A percentile compares a stretch with the other conserved stretches of the same genome.
phyloP scores from a whole-genome alignment of 1,284 basidiomycete species.

The Stereum hirsutum region DNA sequence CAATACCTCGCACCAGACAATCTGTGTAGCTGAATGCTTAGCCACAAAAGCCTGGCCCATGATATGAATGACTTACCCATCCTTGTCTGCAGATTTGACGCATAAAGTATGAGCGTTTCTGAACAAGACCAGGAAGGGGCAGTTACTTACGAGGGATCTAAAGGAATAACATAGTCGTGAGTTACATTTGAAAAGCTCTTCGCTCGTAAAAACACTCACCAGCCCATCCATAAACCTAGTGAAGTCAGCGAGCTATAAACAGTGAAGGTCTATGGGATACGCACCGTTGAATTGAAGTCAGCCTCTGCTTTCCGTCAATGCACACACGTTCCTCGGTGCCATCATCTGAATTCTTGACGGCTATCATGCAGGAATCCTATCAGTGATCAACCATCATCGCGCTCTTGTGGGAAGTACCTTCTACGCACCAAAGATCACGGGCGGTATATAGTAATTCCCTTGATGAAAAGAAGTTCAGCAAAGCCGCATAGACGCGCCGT shows the following conservation, averaged over 20 bases:
- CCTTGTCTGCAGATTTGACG: slow-evolving; percentile 33
- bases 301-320: slow-evolving; percentile 73
- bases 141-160: slow-evolving; percentile 20
- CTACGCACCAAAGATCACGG: slow-evolving; percentile 38
- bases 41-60: background rate
- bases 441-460: slow-evolving; percentile 51
- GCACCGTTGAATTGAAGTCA: slow-evolving; percentile 61
- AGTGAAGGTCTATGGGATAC: slow-evolving; percentile 11
- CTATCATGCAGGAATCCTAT: slow-evolving; percentile 17
- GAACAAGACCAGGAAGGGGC: background rate
- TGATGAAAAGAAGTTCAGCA: no score
- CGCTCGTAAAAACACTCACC: slow-evolving; percentile 33
- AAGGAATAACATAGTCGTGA: background rate
- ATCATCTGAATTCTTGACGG: slow-evolving; percentile 34
- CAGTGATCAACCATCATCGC: slow-evolving; percentile 9
- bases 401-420: slow-evolving; percentile 4
- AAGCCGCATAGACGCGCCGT: no score
- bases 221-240: slow-evolving; percentile 64
- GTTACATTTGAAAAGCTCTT: background rate
- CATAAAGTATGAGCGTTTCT: background rate
- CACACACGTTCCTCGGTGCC: slow-evolving; percentile 57
- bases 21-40: slow-evolving; percentile 1
- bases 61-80: slow-evolving; percentile 32
- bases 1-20: slow-evolving; percentile 35
- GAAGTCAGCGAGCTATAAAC: background rate